A percentile compares a stretch with the other conserved stretches of the same genome.
Conservation (phyloP, 352 stramenopile genomes). For the Ophiocytium majus region DNA sequence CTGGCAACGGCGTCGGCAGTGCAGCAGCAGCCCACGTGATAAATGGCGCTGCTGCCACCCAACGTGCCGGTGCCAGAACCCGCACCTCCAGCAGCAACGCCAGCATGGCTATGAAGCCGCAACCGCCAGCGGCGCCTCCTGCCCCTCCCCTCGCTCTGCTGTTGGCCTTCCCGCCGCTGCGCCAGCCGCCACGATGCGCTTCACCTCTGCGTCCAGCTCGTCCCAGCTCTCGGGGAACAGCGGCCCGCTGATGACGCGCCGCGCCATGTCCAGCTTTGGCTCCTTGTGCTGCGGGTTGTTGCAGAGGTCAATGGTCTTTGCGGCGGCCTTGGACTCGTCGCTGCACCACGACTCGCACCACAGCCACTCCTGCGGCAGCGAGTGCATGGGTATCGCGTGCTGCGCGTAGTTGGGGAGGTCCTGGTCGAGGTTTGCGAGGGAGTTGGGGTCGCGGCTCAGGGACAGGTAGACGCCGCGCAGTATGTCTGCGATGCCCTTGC, state of each 20-base stretch:
- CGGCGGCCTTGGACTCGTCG: conserved; percentile 89
- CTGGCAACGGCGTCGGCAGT: too few relatives aligned
- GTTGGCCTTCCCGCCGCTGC: too few relatives aligned
- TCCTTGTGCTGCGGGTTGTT: conserved; percentile 99
- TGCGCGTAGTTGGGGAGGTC: conserved; percentile 98
- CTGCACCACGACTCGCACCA: conserved; percentile 99
- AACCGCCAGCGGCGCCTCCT: too few relatives aligned
- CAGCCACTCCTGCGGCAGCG: conserved; percentile 95
- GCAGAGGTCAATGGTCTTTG: conserved; percentile 99
- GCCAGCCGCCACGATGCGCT: conserved; percentile 54
- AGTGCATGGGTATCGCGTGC: conserved; percentile 90
- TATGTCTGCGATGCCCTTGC: conserved; percentile 85
- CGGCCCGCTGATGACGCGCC: conserved; percentile 91
- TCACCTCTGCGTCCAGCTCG: conserved; percentile 94
- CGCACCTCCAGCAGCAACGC: too few relatives aligned
- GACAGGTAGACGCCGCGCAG: conserved; percentile 92
- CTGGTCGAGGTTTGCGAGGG: conserved; percentile 97
- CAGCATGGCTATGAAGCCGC: too few relatives aligned
- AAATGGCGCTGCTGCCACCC: too few relatives aligned
- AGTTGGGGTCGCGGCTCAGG: conserved; percentile 95
- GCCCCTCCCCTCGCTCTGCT: too few relatives aligned
- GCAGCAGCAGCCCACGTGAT: too few relatives aligned
- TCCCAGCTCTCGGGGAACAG: conserved; percentile 97
- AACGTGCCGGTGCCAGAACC: too few relatives aligned
- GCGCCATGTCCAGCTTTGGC: conserved; percentile 99